Percentiles rank a stretch among this genome's conserved stretches.
phyloP scores from a whole-genome alignment of 345 rosid genomes.

The Hibiscus tridactylites region DNA sequence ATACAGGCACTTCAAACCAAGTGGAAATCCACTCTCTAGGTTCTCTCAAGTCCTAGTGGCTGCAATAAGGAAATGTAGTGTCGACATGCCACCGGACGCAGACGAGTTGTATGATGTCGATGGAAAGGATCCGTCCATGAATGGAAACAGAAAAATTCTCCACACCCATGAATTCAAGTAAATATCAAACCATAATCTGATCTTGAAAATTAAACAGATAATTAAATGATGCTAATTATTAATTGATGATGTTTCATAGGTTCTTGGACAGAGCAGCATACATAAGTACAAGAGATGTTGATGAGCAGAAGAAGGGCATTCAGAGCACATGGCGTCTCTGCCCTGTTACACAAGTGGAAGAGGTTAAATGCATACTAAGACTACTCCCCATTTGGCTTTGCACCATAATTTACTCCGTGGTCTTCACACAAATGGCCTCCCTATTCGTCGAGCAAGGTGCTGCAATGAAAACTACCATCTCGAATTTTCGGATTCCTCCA shows the following conservation, averaged over 20 bases:
- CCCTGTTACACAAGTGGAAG: constrained; percentile 92
- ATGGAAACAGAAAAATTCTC: constrained; percentile 63
- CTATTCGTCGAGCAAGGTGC: constrained; percentile 99
- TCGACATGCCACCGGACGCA: constrained; percentile 30
- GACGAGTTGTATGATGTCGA: constrained; percentile 41
- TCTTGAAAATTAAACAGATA: not conserved
- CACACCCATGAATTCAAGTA: constrained; percentile 88
- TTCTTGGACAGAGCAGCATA: constrained; percentile 92
- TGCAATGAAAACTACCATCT: constrained; percentile 77
- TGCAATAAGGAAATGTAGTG: constrained; percentile 63
- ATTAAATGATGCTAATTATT: not conserved
- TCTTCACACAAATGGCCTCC: constrained; percentile 99
- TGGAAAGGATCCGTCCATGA: constrained; percentile 30
- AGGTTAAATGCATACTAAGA: constrained; percentile 93
- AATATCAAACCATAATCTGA: constrained; percentile 6
- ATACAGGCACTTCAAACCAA: constrained; percentile 85
- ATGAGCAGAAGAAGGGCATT: constrained; percentile 49
- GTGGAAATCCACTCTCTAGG: constrained; percentile 79
- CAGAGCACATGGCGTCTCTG: constrained; percentile 68
- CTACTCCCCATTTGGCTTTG: constrained; percentile 96
- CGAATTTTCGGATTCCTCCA: constrained; percentile 70
- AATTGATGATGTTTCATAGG: constrained; percentile 29
- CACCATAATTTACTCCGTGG: constrained; percentile 90
- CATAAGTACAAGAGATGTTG: constrained; percentile 51
- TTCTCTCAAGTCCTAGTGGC: constrained; percentile 80